Conservation (phyloP, 805 yeast genomes). For the Wickerhamomyces chambardii region DNA sequence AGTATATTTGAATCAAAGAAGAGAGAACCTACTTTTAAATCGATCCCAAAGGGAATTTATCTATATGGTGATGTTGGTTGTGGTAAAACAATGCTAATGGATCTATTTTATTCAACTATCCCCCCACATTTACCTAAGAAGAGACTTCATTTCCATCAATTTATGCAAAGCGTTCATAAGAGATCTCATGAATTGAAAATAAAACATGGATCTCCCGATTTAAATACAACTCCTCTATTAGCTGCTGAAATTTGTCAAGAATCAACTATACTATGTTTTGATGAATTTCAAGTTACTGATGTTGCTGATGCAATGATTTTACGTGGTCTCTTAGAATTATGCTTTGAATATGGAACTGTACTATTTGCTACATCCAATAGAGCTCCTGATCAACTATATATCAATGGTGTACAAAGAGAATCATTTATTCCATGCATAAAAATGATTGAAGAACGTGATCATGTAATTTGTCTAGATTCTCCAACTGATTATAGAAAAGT, state of each 20-base stretch:
- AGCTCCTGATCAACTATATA: conserved; percentile 88
- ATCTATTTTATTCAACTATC: conserved; percentile 78
- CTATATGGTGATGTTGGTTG: conserved; percentile 97
- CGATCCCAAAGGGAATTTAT: conserved; percentile 76
- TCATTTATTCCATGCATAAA: conserved; percentile 90
- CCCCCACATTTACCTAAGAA: conserved; percentile 71
- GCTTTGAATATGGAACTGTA: conserved; percentile 73
- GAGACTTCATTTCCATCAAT: conserved; percentile 91
- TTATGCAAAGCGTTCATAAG: conserved; percentile 91
- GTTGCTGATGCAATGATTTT: conserved; percentile 98
- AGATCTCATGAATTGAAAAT: conserved; percentile 68
- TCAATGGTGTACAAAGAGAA: conserved; percentile 89
- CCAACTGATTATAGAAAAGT: conserved; percentile 92
- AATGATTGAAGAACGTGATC: conserved; percentile 60
- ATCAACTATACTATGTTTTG: conserved; percentile 82
- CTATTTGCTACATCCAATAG: conserved; percentile 92
- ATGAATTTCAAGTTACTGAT: conserved; percentile 96
- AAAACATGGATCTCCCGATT: conserved; percentile 53
- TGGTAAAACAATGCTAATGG: conserved; percentile 98
- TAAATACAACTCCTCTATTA: conserved; percentile 75
- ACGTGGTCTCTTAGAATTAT: conserved; percentile 62
- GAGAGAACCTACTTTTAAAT: conserved; percentile 18
- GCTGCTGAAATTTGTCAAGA: conserved; percentile 77
- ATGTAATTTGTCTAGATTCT: conserved; percentile 75
- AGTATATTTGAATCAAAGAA: conserved; percentile 20